Conservation (phyloP, 352 stramenopile species). For the Globisporangium nagaii region DNA sequence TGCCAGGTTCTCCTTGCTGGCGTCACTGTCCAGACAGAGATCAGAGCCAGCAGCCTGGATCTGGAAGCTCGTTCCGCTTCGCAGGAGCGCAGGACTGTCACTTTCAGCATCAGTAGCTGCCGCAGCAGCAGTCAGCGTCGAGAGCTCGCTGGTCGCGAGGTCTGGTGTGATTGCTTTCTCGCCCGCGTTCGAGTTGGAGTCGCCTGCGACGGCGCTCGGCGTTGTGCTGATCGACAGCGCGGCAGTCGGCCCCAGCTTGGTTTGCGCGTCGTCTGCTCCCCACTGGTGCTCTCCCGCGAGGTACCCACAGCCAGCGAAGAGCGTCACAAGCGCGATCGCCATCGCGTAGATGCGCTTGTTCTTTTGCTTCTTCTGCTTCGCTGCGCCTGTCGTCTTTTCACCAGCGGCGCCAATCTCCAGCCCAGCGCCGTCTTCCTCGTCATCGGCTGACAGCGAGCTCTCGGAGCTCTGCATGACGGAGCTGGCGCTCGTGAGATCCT, state of each 20-base stretch:
- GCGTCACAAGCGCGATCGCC: background rate
- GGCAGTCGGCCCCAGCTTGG: background rate
- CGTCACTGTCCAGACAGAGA: background rate
- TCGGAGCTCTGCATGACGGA: conserved; percentile 11
- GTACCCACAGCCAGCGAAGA: conserved; percentile 9
- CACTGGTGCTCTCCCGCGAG: background rate
- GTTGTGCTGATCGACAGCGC: background rate
- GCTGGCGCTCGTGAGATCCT: conserved; percentile 4
- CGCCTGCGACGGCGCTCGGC: background rate
- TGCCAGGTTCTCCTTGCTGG: background rate
- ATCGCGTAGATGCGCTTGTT: conserved; percentile 4
- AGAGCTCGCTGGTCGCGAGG: background rate
- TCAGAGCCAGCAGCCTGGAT: background rate
- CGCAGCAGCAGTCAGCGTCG: background rate
- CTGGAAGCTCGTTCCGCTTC: conserved; percentile 3
- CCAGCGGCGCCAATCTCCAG: too few relatives aligned
- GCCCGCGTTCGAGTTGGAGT: background rate
- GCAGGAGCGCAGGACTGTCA: background rate
- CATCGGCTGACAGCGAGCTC: conserved; percentile 1
- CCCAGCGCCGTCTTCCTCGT: conserved; percentile 1
- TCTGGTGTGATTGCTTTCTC: background rate
- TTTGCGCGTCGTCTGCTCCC: too few relatives aligned
- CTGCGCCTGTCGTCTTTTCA: background rate
- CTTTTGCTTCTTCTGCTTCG: background rate
- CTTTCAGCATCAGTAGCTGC: background rate